Evolutionary conservation across 2,329 filamentous ascomycete species (phyloP), one percentile per base, ranked within the genome.

Genomic region (Ophiocordyceps australis): DNA sequence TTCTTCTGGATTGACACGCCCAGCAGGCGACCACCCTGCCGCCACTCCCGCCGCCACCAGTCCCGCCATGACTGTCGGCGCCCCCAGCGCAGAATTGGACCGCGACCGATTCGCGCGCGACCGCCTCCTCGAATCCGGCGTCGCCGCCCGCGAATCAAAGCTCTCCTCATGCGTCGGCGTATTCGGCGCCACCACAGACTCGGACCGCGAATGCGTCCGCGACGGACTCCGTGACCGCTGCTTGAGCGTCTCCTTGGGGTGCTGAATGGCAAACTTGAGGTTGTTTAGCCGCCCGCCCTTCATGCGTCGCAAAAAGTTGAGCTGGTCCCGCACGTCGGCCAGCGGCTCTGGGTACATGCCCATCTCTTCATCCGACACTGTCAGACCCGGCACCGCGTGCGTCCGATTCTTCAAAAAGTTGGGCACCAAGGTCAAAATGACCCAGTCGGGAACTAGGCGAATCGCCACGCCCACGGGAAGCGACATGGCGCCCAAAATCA

Each of bases 251-350:
- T 83, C 74, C 40, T 70, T 73, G 31, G 79, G 77, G 41, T 86
- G 74, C 42, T 73, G 59, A 33, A 86, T 70, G 30, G 74, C 73
- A 46, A 82, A 86, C 50, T 74, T 81, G 37, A 91, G 58, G 42
- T 77, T 75, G 55, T 82, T 85, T 31, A 91, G 54, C 32, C 80
- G 76, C 20, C 80, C 81, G 36, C 81, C 81, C 52, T 79, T 82
- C 52, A 86, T 65, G 37, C 64, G 73, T 52, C 77, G 78, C 41
- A 89, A 62, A 54, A 82, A 89, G 28, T 72, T 69, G 24, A 91
- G 70, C 46, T 89, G 79, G 40, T 86, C 74, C 21, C 75, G 68
- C 37, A 91, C 71, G 35, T 86, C 78, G 22, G 68, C 63, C 26
- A 89, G 57, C 3, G 74, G 70, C 33, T 73, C 62, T 14, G 79